These are phyloP conservation scores for Alternaria sp. DNA, from an alignment of 2,329 filamentous ascomycete species.

Conservation along the genomic window DNA sequence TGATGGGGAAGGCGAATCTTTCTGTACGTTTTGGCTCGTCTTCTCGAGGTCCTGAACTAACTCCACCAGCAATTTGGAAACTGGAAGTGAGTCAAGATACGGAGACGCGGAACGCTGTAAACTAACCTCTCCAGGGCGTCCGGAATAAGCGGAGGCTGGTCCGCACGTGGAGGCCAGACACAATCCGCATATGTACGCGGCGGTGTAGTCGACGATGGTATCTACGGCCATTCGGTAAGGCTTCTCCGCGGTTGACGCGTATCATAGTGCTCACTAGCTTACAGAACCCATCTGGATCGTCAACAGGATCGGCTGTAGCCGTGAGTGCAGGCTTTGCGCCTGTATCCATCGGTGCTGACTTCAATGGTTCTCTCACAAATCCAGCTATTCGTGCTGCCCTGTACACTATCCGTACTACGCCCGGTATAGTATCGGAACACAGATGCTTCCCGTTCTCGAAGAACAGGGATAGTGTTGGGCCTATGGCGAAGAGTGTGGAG, in stretches of 20 bases:
- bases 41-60: no score
- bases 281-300: neutral
- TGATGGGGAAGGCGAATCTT: neutral
- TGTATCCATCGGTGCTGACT: neutral
- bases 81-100: neutral
- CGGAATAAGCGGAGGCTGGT: neutral
- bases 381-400: neutral
- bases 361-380: neutral
- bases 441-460: neutral
- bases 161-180: neutral
- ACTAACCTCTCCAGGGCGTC: neutral
- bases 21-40: neutral
- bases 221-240: neutral
- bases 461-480: neutral
- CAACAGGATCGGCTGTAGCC: neutral
- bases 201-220: neutral
- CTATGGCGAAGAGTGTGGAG: neutral
- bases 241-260: fast-evolving
- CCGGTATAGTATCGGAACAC: neutral
- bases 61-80: neutral
- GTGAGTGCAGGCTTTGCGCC: neutral
- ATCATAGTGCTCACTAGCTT: neutral
- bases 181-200: neutral
- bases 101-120: no score
- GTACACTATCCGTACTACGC: neutral